Evolutionary conservation across 2,329 filamentous ascomycete species (phyloP).

Genomic region (Didymella keratinophila): DNA sequence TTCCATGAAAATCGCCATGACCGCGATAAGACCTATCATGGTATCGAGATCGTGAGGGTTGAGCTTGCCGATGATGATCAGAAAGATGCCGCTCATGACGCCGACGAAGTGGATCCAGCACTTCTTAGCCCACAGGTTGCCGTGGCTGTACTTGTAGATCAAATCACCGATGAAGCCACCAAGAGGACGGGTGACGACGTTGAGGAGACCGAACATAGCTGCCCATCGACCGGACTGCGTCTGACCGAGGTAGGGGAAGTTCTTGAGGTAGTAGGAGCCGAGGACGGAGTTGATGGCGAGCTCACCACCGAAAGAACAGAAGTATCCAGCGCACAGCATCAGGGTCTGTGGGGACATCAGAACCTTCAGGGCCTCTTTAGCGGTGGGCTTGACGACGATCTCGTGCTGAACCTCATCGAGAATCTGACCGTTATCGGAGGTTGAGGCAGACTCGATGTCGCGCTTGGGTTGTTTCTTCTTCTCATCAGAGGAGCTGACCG

Average conservation of each 20-base stretch:
- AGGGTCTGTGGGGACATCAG: slow-evolving; percentile 67
- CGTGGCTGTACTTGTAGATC: slow-evolving; percentile 60
- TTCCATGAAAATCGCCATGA: slow-evolving; percentile 83
- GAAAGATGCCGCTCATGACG: slow-evolving; percentile 65
- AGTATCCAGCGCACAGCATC: slow-evolving; percentile 62
- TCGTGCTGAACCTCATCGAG: slow-evolving; percentile 66
- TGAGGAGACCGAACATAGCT: slow-evolving; percentile 78
- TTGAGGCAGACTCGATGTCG: slow-evolving; percentile 57
- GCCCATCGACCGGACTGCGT: slow-evolving; percentile 68
- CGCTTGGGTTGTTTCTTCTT: slow-evolving; percentile 40
- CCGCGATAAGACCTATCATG: slow-evolving; percentile 79
- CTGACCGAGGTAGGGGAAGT: slow-evolving; percentile 63
- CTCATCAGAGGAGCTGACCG: slow-evolving; percentile 51
- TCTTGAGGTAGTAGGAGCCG: slow-evolving; percentile 65
- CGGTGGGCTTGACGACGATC: slow-evolving; percentile 67
- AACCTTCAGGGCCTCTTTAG: slow-evolving; percentile 67
- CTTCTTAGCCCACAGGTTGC: slow-evolving; percentile 70
- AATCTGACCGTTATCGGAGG: slow-evolving; percentile 58
- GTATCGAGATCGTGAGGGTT: slow-evolving; percentile 68
- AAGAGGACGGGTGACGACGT: slow-evolving; percentile 71
- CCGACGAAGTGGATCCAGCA: slow-evolving; percentile 65
- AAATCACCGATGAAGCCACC: slow-evolving; percentile 69
- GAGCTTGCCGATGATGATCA: slow-evolving; percentile 68
- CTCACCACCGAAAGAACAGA: slow-evolving; percentile 68
- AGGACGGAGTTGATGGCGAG: slow-evolving; percentile 68